Conservation (phyloP, 2,329 filamentous ascomycete genomes). For the Botrytis galanthina region DNA sequence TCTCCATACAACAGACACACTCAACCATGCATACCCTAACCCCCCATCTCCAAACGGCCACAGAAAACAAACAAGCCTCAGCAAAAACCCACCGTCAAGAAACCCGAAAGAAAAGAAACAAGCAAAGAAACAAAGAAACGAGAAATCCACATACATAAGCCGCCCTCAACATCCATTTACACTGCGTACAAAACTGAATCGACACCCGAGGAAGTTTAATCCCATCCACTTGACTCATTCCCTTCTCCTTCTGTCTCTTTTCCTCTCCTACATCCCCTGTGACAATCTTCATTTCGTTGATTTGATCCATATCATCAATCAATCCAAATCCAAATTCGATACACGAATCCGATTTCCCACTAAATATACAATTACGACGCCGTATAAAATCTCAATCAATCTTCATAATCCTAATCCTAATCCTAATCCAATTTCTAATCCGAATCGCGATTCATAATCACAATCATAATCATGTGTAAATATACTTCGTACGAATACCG, state of each 20-base stretch:
- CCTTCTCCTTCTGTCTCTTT: neutral
- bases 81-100: too few species aligned
- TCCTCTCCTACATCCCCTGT: neutral
- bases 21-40: neutral
- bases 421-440: neutral
- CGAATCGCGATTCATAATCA: neutral
- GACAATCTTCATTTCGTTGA: neutral
- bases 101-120: neutral
- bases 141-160: constrained; percentile 64
- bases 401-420: neutral
- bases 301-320: neutral
- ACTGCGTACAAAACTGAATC: constrained; percentile 93
- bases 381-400: neutral
- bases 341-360: neutral
- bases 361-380: too few species aligned
- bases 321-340: neutral
- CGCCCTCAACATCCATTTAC: constrained; percentile 81
- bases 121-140: neutral
- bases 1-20: neutral
- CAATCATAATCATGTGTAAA: neutral
- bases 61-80: neutral
- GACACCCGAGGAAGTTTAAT: constrained; percentile 61
- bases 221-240: neutral
- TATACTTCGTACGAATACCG: neutral
- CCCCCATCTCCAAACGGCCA: neutral